These are phyloP conservation scores for Boletus subcaerulescens DNA, from an alignment of 768 basidiomycete genomes.

Conservation along the genomic window DNA sequence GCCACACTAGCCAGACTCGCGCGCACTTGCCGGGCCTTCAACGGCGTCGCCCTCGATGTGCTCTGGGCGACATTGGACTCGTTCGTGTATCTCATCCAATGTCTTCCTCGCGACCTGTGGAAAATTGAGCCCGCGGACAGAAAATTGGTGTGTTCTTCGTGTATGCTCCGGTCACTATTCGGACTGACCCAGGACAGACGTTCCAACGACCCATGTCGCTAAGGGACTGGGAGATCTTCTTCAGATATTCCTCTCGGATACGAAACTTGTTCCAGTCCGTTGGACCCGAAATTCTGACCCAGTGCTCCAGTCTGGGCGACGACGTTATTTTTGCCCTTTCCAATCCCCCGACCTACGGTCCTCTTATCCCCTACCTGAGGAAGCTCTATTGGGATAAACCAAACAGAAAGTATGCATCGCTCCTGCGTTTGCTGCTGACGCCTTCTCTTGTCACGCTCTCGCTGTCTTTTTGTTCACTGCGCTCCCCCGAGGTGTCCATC, in stretches of 20 bases:
- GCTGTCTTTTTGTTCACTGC: slow-evolving; percentile 8
- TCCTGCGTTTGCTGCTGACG: slow-evolving; percentile 21
- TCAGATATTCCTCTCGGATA: slow-evolving; percentile 24
- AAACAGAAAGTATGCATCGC: slow-evolving; percentile 12
- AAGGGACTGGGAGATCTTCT: slow-evolving; percentile 29
- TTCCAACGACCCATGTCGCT: slow-evolving; percentile 26
- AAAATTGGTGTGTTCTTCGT: slow-evolving; percentile 13
- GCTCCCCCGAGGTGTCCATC: slow-evolving; percentile 17
- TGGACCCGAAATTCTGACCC: neutral
- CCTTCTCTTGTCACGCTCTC: slow-evolving; percentile 19
- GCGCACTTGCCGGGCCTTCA: slow-evolving; percentile 25
- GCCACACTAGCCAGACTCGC: slow-evolving; percentile 22
- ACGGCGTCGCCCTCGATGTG: slow-evolving; percentile 21
- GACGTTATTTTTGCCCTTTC: slow-evolving; percentile 26
- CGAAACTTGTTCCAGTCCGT: slow-evolving; percentile 8
- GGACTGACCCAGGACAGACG: slow-evolving; percentile 15
- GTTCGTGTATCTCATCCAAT: slow-evolving; percentile 20
- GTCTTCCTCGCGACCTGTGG: slow-evolving; percentile 31
- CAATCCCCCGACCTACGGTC: slow-evolving; percentile 17
- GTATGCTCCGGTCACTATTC: neutral
- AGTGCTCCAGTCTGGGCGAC: slow-evolving; percentile 10
- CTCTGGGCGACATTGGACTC: slow-evolving; percentile 23
- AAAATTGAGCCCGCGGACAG: slow-evolving; percentile 3
- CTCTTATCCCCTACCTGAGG: slow-evolving; percentile 22
- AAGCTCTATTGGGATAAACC: slow-evolving; percentile 19